A percentile compares a stretch with the other conserved stretches of the same genome.
Conservation (phyloP, 2,329 filamentous ascomycete genomes). For the Pseudopithomyces chartarum region DNA sequence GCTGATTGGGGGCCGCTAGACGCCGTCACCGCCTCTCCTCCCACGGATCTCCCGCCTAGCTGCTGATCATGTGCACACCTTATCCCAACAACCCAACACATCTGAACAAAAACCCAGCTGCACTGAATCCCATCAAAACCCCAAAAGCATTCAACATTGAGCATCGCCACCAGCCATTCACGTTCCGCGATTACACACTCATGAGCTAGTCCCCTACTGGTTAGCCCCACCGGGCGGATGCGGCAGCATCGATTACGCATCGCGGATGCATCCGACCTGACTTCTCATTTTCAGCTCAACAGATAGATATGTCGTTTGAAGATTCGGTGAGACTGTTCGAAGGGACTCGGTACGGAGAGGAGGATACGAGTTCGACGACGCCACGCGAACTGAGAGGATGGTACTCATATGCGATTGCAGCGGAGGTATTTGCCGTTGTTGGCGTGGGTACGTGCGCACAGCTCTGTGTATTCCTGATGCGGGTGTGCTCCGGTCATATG, state of each 20-base stretch:
- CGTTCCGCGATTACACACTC: not conserved
- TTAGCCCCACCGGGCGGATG: not conserved
- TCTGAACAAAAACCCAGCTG: too few species aligned
- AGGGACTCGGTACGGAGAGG: conserved; percentile 28
- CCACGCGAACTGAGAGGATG: conserved; percentile 80
- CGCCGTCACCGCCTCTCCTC: not conserved
- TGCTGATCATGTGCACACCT: too few species aligned
- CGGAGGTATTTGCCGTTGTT: conserved; percentile 92
- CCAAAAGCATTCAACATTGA: not conserved
- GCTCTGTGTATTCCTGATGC: too few species aligned
- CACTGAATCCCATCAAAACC: not conserved
- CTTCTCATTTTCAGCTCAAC: not conserved
- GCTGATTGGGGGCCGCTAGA: not conserved
- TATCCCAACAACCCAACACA: not conserved
- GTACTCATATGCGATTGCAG: conserved; percentile 90
- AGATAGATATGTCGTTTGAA: conserved; percentile 24
- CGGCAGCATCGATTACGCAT: not conserved
- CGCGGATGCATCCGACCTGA: not conserved
- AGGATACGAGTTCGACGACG: conserved; percentile 73
- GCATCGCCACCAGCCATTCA: not conserved
- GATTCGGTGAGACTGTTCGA: conserved; percentile 17
- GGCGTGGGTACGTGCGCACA: conserved; percentile 69
- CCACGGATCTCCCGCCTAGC: too few species aligned
- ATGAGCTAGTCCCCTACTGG: not conserved
- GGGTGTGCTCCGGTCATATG: too few species aligned